A percentile compares a stretch with the other conserved stretches of the same genome.
Evolutionary conservation across 768 basidiomycete species (phyloP).

Genomic region (Pleurotus pulmonarius): DNA sequence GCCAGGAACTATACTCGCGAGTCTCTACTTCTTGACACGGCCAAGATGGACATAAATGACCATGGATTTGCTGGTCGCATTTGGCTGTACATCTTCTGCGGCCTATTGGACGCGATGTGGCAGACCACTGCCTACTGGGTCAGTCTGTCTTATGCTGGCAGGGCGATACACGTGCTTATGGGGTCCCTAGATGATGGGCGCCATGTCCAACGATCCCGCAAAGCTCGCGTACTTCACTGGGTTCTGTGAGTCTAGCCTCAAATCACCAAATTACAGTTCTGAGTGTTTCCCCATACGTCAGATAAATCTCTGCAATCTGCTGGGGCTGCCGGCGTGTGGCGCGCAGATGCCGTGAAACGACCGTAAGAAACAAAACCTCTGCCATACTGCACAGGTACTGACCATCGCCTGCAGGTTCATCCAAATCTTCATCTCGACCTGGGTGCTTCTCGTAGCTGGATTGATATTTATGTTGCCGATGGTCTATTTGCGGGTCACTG

Average conservation of each 20-base stretch:
- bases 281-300: slow-evolving; percentile 13
- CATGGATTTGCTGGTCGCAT: slow-evolving; percentile 49
- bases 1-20: slow-evolving; percentile 56
- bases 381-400: too few species aligned
- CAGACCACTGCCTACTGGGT: slow-evolving; percentile 77
- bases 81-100: slow-evolving; percentile 67
- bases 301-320: slow-evolving; percentile 77
- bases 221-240: slow-evolving; percentile 82
- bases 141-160: background rate
- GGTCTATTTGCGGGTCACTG: slow-evolving; percentile 67
- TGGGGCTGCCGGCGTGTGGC: slow-evolving; percentile 70
- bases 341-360: slow-evolving; percentile 54
- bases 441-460: slow-evolving; percentile 65
- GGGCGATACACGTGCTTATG: background rate
- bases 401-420: slow-evolving; percentile 40
- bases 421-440: slow-evolving; percentile 72
- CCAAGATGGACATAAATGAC: slow-evolving; percentile 59
- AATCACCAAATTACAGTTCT: background rate
- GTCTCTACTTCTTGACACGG: slow-evolving; percentile 30
- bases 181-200: slow-evolving; percentile 51
- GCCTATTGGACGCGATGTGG: slow-evolving; percentile 80
- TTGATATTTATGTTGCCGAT: slow-evolving; percentile 68
- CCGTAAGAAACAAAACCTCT: slow-evolving; percentile 43
- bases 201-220: slow-evolving; percentile 78
- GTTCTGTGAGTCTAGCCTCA: slow-evolving; percentile 54